Conservation (phyloP, 1,139 yeast genomes). For the Yamadazyma mexicana region DNA sequence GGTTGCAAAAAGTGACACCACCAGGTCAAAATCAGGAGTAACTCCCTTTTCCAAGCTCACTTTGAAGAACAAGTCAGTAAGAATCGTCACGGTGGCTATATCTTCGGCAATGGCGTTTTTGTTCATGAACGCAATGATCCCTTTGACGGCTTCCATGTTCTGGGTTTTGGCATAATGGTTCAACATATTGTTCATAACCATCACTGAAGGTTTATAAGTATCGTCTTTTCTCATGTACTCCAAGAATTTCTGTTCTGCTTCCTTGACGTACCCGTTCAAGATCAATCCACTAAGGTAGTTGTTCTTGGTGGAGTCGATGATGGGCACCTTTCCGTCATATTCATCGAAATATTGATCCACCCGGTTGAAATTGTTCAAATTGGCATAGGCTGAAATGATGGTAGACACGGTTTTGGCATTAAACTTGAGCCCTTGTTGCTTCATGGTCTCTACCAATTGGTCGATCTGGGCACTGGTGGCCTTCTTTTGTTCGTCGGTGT, state of each 20-base stretch:
- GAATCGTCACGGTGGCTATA: constrained; percentile 64
- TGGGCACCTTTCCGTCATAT: constrained; percentile 22
- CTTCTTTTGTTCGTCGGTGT: constrained; percentile 18
- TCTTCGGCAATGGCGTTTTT: constrained; percentile 52
- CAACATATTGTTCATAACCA: constrained; percentile 39
- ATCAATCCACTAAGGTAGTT: constrained; percentile 38
- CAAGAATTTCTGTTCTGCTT: constrained; percentile 36
- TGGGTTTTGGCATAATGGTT: constrained; percentile 28
- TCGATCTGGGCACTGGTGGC: constrained; percentile 24
- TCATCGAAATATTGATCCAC: constrained; percentile 28
- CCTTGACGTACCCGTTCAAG: constrained; percentile 27
- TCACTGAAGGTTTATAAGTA: constrained; percentile 32
- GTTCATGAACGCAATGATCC: constrained; percentile 39
- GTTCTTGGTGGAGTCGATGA: constrained; percentile 32
- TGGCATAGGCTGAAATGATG: constrained; percentile 37
- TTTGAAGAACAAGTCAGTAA: constrained; percentile 59
- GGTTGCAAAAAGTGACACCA: constrained; percentile 44
- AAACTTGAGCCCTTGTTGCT: constrained; percentile 22
- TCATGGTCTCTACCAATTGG: constrained; percentile 30
- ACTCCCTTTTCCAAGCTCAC: constrained; percentile 43
- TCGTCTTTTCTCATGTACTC: constrained; percentile 26
- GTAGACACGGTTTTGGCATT: constrained; percentile 32
- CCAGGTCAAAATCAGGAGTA: constrained; percentile 39
- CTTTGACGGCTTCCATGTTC: constrained; percentile 40
- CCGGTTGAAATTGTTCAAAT: constrained; percentile 32